phyloP scores from a whole-genome alignment of 306 rosid species.

The Cucurbita pepo region DNA sequence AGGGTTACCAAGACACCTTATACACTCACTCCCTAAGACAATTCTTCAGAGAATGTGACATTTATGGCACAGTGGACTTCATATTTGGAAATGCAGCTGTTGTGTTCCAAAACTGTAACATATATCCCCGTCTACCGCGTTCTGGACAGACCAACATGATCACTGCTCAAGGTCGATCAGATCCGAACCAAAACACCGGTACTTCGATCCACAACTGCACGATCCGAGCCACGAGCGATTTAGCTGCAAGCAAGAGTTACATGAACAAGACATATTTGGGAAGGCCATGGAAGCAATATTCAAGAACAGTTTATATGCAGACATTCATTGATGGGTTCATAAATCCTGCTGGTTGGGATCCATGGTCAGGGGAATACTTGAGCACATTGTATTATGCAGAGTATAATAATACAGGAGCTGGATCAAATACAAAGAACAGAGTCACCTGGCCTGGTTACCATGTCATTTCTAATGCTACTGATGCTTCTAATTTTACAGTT shows the following conservation, averaged over 20 bases:
- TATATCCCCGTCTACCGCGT: conserved; percentile 13
- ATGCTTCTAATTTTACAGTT: conserved; percentile 20
- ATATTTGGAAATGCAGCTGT: conserved; percentile 28
- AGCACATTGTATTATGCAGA: conserved; percentile 25
- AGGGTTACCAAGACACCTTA: conserved; percentile 28
- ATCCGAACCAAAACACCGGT: conserved; percentile 21
- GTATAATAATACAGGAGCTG: conserved; percentile 16
- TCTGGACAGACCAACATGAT: conserved; percentile 11
- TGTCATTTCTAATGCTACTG: conserved; percentile 3
- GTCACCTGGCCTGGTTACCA: conserved; percentile 26
- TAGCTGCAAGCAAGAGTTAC: conserved; percentile 5
- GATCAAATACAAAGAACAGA: conserved; percentile 12
- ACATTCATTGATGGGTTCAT: conserved; percentile 14
- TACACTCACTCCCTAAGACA: conserved; percentile 27
- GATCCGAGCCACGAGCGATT: conserved; percentile 3
- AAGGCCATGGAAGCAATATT: conserved; percentile 31
- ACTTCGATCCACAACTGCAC: conserved; percentile 27
- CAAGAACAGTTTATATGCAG: conserved; percentile 22
- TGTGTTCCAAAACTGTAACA: conserved; percentile 22
- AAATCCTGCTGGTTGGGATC: conserved; percentile 20
- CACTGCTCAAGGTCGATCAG: conserved; percentile 24
- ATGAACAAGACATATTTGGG: conserved; percentile 19
- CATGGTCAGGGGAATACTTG: conserved; percentile 16
- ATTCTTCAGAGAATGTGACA: conserved; percentile 30
- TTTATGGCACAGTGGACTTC: conserved; percentile 29